These are phyloP conservation scores for Vaccinium vitisidaea DNA, from an alignment of 148 eudicot species.

Conservation along the genomic window DNA sequence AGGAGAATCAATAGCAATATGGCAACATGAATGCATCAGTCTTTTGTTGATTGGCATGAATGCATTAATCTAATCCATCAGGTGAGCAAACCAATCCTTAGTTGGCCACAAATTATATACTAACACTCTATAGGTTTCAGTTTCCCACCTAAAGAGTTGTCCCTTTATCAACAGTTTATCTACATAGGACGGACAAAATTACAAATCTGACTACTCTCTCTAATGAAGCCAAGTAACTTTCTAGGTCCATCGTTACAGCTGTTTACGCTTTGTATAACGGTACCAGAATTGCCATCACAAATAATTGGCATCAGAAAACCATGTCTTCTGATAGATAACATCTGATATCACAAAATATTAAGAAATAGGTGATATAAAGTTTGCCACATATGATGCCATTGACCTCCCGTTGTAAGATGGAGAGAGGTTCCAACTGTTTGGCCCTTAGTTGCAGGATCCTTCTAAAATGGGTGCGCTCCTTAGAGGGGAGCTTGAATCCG, in stretches of 20 bases:
- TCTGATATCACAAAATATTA: neutral
- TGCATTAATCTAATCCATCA: slow-evolving; percentile 7
- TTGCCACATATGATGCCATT: neutral
- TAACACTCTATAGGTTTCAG: neutral
- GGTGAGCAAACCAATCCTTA: neutral
- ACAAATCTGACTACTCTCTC: neutral
- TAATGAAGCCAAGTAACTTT: too few species aligned
- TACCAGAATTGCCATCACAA: neutral
- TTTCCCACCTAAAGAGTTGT: neutral
- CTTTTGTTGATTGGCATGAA: neutral
- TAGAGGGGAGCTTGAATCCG: too few species aligned
- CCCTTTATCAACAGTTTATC: neutral
- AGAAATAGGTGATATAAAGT: neutral
- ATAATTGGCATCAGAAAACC: neutral
- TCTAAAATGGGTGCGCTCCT: too few species aligned
- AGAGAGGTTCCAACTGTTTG: neutral
- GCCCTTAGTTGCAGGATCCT: too few species aligned
- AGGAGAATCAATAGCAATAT: neutral
- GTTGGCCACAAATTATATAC: neutral
- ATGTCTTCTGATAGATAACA: neutral
- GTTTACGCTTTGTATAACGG: neutral
- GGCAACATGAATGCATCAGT: neutral
- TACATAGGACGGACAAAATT: neutral
- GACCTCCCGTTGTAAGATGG: neutral
- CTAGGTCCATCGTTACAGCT: neutral